These are phyloP conservation scores for Daedaleopsis sinensis DNA, from an alignment of 768 basidiomycete genomes.

Conservation along the genomic window DNA sequence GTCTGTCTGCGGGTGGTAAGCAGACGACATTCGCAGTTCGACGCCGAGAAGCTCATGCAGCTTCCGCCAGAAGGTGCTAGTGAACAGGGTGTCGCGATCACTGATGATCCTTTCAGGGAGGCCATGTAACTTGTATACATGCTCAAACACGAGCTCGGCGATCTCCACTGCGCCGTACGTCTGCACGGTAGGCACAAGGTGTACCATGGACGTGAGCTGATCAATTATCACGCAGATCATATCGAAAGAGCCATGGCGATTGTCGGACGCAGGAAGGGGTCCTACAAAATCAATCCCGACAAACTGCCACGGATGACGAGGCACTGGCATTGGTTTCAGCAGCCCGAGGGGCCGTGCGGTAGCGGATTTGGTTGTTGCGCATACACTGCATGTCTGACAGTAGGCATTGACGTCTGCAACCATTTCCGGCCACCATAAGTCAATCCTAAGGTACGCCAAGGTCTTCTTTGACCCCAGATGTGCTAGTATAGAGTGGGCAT, in stretches of 20 bases:
- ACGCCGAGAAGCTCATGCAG: constrained; percentile 34
- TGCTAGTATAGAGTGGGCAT: not conserved
- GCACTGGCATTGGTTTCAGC: not conserved
- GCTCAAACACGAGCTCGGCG: constrained; percentile 37
- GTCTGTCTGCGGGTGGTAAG: constrained; percentile 49
- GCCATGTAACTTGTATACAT: constrained; percentile 41
- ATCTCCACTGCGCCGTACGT: constrained; percentile 25
- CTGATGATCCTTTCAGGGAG: constrained; percentile 41
- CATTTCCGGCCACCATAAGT: not conserved
- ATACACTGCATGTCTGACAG: not conserved
- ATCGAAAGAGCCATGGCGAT: not conserved
- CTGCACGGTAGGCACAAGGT: not conserved
- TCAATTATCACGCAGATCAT: not conserved
- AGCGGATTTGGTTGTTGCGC: not conserved
- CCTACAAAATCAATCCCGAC: not conserved
- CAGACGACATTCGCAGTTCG: constrained; percentile 39
- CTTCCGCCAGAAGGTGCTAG: constrained; percentile 42
- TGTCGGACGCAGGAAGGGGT: not conserved
- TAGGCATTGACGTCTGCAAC: not conserved
- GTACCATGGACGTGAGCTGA: not conserved
- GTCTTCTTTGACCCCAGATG: not conserved
- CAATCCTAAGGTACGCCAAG: not conserved
- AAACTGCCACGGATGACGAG: not conserved
- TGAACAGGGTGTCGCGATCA: constrained; percentile 46
- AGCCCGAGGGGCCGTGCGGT: not conserved